Conservation (phyloP, 768 basidiomycete species). For the Nevesoporus exiguus region DNA sequence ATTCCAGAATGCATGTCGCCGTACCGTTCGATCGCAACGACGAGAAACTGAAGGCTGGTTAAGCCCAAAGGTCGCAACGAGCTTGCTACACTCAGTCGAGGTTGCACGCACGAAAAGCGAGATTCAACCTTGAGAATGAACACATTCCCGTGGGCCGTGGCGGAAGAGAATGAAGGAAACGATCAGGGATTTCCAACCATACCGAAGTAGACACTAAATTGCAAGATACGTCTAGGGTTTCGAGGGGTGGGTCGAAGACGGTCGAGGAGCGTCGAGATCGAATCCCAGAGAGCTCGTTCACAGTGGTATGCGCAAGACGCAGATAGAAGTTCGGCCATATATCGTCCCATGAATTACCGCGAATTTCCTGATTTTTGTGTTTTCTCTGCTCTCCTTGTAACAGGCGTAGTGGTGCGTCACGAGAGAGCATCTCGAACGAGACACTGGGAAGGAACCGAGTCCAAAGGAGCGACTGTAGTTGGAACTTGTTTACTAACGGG, state of each 20-base stretch:
- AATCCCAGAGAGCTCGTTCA: not conserved
- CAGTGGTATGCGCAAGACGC: not conserved
- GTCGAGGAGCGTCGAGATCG: not conserved
- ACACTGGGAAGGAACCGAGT: not conserved
- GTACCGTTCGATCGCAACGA: not conserved
- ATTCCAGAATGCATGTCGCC: not conserved
- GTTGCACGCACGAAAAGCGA: not conserved
- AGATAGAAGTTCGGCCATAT: not conserved
- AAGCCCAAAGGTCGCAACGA: not conserved
- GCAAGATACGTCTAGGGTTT: constrained; percentile 1
- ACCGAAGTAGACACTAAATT: constrained; percentile 5
- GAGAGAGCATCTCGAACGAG: not conserved
- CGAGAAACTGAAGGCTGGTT: not conserved
- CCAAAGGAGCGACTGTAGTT: not conserved
- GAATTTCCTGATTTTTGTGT: constrained; percentile 1
- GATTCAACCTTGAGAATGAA: not conserved
- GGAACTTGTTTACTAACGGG: not conserved
- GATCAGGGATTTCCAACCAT: constrained; percentile 8
- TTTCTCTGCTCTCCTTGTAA: not conserved
- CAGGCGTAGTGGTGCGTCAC: not conserved
- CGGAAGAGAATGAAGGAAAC: not conserved
- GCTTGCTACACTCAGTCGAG: not conserved
- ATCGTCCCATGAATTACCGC: not conserved
- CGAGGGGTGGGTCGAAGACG: not conserved
- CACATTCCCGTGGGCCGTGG: not conserved